phyloP scores from a whole-genome alignment of 1,139 yeast species.

The Taiozyma sp. region DNA sequence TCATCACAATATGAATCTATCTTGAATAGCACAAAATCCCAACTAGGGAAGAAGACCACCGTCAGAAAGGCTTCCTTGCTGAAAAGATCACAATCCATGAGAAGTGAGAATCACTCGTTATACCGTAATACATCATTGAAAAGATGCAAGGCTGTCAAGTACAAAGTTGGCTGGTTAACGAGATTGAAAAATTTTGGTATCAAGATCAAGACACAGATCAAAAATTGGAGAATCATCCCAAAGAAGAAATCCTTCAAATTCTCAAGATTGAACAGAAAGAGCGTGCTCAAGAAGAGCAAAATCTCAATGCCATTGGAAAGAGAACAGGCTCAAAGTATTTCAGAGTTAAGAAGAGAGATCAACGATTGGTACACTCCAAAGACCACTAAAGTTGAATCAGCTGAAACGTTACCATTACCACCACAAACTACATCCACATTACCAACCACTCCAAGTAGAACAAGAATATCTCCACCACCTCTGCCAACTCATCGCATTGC shows the following conservation, averaged over 20 bases:
- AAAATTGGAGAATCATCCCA: constrained; percentile 20
- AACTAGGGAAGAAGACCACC: neutral
- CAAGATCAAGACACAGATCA: constrained; percentile 9
- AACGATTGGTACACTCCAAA: constrained; percentile 16
- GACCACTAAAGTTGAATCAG: neutral
- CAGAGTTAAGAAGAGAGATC: constrained; percentile 23
- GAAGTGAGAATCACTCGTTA: constrained; percentile 12
- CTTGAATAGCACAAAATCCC: neutral
- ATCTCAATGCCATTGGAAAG: constrained; percentile 20
- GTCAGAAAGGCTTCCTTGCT: neutral
- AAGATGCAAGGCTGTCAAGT: constrained; percentile 23
- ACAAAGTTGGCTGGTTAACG: constrained; percentile 23
- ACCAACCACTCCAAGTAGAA: neutral
- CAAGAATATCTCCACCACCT: constrained; percentile 13
- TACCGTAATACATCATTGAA: constrained; percentile 15
- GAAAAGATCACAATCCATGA: neutral
- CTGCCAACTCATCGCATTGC: constrained; percentile 21
- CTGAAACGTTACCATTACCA: neutral
- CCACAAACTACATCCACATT: neutral
- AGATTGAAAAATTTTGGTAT: constrained; percentile 11
- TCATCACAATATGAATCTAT: neutral
- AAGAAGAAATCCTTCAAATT: constrained; percentile 13
- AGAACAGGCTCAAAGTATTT: constrained; percentile 19
- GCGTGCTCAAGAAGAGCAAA: neutral
- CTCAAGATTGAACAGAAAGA: neutral